These are phyloP conservation scores for Castanospermum australe DNA, from an alignment of 306 rosid genomes.

Conservation along the genomic window DNA sequence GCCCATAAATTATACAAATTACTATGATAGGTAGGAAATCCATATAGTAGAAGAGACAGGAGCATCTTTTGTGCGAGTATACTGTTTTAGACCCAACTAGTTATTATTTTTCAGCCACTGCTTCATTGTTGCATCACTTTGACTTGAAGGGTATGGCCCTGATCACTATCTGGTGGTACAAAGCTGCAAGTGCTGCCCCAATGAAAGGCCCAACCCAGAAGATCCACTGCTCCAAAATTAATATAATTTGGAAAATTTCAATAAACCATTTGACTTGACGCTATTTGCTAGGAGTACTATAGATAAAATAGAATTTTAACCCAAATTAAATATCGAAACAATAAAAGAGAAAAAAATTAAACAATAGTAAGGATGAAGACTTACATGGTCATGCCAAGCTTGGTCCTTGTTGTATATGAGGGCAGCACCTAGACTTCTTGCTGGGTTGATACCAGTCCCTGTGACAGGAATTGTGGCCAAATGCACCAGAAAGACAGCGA, in stretches of 20 bases:
- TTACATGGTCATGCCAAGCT: conserved; percentile 35
- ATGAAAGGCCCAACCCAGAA: conserved; percentile 34
- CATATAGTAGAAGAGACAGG: not conserved
- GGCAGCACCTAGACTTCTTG: conserved; percentile 40
- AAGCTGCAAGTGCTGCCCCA: conserved; percentile 40
- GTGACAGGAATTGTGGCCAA: conserved; percentile 42
- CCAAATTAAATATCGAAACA: not conserved
- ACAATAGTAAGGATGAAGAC: not conserved
- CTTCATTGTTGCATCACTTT: conserved; percentile 24
- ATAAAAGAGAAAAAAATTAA: not conserved
- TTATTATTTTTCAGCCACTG: not conserved
- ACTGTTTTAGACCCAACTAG: not conserved
- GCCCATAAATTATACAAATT: not conserved
- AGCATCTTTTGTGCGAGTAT: not conserved
- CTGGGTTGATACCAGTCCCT: conserved; percentile 37
- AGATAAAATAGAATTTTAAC: not conserved
- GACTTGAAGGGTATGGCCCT: conserved; percentile 38
- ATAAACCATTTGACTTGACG: not conserved
- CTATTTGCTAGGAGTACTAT: not conserved
- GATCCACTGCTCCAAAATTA: conserved; percentile 32
- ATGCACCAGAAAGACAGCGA: conserved; percentile 37
- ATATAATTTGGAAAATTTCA: not conserved
- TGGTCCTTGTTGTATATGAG: conserved; percentile 28
- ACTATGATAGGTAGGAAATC: not conserved
- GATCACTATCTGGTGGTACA: conserved; percentile 36